These are phyloP conservation scores for Theobroma cacao DNA, from an alignment of 345 rosid species.

Conservation along the genomic window DNA sequence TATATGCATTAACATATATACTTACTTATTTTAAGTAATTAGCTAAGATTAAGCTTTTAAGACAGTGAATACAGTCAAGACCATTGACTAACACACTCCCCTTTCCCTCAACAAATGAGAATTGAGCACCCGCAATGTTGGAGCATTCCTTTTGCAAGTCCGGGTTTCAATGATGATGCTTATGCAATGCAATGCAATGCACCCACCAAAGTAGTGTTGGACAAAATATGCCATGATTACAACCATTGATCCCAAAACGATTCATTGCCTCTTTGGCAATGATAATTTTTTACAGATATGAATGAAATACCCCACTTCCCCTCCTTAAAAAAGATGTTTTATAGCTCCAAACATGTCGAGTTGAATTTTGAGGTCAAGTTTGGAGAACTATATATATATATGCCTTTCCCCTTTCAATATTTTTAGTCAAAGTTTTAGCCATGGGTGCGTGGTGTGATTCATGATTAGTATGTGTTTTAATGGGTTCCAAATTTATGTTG, in stretches of 20 bases:
- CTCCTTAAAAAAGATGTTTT: neutral
- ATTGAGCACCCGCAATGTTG: neutral
- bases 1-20: too few relatives aligned
- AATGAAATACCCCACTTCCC: neutral
- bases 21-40: neutral
- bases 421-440: neutral
- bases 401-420: neutral
- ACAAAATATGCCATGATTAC: neutral
- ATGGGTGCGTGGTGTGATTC: neutral
- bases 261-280: neutral
- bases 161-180: neutral
- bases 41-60: neutral
- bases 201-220: neutral
- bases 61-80: neutral
- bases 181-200: neutral
- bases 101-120: neutral
- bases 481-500: neutral
- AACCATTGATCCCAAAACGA: conserved; percentile 7
- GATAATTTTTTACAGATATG: neutral
- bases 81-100: neutral
- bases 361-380: neutral
- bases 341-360: neutral
- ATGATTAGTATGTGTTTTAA: neutral
- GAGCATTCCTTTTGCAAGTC: neutral
- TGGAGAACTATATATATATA: neutral